Evolutionary conservation across 2,329 filamentous ascomycete genomes (phyloP).

Genomic region (Bipolaris zeicola): DNA sequence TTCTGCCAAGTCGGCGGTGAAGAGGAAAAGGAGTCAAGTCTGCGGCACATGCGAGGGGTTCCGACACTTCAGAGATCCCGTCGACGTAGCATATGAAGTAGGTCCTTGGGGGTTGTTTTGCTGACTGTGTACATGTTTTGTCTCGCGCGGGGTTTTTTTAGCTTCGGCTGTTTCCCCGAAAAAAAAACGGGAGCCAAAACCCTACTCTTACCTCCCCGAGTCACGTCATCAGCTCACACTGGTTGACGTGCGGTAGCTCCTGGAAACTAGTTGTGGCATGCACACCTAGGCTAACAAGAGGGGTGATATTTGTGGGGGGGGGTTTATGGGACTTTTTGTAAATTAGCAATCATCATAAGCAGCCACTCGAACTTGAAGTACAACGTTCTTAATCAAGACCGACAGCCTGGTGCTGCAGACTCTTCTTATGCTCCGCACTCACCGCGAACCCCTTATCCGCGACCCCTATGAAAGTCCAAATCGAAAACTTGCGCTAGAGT

Average conservation of each 20-base stretch:
- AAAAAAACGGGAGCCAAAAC: conserved; percentile 9
- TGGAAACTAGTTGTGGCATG: conserved; percentile 9
- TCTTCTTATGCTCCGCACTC: too few species aligned
- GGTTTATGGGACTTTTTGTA: neutral
- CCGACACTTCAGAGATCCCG: neutral
- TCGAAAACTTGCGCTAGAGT: too few species aligned
- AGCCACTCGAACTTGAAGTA: neutral
- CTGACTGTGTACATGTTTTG: conserved; percentile 2
- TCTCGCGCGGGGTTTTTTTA: conserved; percentile 8
- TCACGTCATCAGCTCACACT: conserved; percentile 2
- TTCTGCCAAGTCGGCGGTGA: neutral
- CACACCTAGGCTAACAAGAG: conserved; percentile 10
- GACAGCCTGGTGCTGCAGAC: too few species aligned
- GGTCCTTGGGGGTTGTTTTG: neutral
- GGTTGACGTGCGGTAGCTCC: conserved; percentile 9
- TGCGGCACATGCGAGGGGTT: conserved; percentile 1
- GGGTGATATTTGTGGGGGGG: neutral
- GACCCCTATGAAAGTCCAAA: too few species aligned
- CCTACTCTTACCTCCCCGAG: conserved; percentile 10
- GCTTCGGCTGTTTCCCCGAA: conserved; percentile 11
- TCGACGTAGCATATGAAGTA: neutral
- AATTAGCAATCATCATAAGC: neutral
- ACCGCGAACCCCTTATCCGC: too few species aligned
- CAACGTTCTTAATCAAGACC: neutral
- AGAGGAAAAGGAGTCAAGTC: neutral